A percentile compares a stretch with the other conserved stretches of the same genome.
Evolutionary conservation across 2,329 filamentous ascomycete genomes (phyloP).

Genomic region (Thelonectria discophora): DNA sequence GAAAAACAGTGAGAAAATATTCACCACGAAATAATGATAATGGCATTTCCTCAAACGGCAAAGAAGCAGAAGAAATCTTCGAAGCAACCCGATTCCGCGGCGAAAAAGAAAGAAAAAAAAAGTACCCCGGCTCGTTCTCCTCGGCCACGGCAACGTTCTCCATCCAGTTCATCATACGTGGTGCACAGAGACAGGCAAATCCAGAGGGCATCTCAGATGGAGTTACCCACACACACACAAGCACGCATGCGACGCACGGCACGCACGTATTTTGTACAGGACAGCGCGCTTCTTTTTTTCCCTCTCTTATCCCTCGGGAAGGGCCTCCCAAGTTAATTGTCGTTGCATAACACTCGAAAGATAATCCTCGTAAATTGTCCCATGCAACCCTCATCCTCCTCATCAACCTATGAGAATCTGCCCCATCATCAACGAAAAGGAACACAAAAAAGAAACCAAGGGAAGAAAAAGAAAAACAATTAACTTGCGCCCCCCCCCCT

Average conservation of each 20-base stretch:
- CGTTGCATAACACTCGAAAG: constrained; percentile 17
- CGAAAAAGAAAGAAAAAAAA: no score
- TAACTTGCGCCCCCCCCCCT: not conserved
- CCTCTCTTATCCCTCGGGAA: no score
- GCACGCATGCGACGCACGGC: not conserved
- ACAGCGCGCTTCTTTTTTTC: no score
- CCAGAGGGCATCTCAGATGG: not conserved
- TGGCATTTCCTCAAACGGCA: no score
- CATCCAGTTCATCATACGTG: constrained; percentile 4
- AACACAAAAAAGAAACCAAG: constrained; percentile 13
- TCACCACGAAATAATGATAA: no score
- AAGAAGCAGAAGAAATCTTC: no score
- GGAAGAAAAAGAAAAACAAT: not conserved
- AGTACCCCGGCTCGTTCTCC: not conserved
- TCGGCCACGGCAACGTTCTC: not conserved
- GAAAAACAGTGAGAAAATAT: not conserved
- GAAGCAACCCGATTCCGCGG: no score
- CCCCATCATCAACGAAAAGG: constrained; percentile 52
- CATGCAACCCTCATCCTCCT: constrained; percentile 21
- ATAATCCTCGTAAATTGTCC: not conserved
- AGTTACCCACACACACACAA: not conserved
- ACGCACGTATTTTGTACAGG: no score
- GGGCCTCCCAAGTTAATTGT: no score
- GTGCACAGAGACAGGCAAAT: not conserved
- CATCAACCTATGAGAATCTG: constrained; percentile 51